Conservation (phyloP, 768 basidiomycete species). For the Lactarius tabidus region DNA sequence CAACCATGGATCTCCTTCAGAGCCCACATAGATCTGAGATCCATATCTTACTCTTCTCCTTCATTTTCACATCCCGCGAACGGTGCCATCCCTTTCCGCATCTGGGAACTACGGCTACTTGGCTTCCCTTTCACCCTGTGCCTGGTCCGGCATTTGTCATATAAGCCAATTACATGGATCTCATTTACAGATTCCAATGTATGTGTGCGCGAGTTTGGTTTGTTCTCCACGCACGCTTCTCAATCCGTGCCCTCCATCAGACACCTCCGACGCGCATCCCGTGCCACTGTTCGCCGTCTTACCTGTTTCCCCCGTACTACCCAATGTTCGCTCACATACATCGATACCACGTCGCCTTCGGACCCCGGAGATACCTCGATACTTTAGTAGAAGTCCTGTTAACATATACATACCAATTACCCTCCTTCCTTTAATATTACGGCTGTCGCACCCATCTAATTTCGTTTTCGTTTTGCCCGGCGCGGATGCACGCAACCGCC, state of each 20-base stretch:
- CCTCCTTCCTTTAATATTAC: background rate
- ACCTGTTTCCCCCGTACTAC: conserved; percentile 10
- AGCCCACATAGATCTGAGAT: conserved; percentile 18
- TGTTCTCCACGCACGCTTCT: conserved; percentile 17
- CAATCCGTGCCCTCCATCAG: conserved; percentile 23
- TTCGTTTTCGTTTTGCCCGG: conserved; percentile 16
- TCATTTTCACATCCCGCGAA: conserved; percentile 26
- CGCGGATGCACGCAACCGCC: conserved; percentile 19
- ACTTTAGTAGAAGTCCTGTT: background rate
- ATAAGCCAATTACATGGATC: conserved; percentile 26
- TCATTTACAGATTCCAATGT: conserved; percentile 23
- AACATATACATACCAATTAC: background rate
- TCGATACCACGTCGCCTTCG: background rate
- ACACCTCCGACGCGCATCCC: conserved; percentile 23
- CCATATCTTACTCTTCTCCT: conserved; percentile 3
- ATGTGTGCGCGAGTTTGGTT: conserved; percentile 4
- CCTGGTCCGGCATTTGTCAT: conserved; percentile 25
- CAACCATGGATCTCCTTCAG: conserved; percentile 22
- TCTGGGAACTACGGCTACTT: conserved; percentile 23
- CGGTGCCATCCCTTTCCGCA: conserved; percentile 18
- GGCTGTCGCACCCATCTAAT: conserved; percentile 20
- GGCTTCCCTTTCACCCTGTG: conserved; percentile 15
- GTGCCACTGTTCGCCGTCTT: conserved; percentile 22
- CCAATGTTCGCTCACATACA: conserved; percentile 6
- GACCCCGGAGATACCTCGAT: conserved; percentile 17